Conservation (phyloP, 306 rosid genomes). For the Senna siamea region DNA sequence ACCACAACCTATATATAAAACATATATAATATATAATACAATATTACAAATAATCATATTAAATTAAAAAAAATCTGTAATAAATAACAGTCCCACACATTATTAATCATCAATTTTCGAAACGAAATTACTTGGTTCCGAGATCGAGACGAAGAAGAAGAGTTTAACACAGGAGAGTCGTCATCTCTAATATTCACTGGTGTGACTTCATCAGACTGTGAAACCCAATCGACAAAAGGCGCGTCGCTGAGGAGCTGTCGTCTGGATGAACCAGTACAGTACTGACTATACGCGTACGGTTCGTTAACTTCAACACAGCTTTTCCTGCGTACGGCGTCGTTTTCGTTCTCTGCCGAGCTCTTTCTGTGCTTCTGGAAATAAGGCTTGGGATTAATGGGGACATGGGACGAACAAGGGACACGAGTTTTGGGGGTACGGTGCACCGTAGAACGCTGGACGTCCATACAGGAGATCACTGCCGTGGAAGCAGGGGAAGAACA, state of each 20-base stretch:
- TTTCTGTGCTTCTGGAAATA: constrained; percentile 42
- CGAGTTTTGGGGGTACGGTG: constrained; percentile 40
- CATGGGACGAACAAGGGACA: constrained; percentile 60
- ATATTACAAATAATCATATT: too few relatives aligned
- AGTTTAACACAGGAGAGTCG: constrained; percentile 20
- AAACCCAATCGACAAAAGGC: constrained; percentile 50
- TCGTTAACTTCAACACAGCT: constrained; percentile 45
- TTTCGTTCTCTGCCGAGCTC: constrained; percentile 39
- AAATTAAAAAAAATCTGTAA: too few relatives aligned
- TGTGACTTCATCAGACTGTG: constrained; percentile 37
- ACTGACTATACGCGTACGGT: background rate
- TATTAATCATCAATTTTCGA: too few relatives aligned
- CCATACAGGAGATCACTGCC: constrained; percentile 53
- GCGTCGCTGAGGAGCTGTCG: constrained; percentile 48
- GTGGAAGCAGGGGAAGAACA: constrained; percentile 71
- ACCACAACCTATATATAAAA: constrained; percentile 57
- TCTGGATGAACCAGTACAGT: constrained; percentile 37
- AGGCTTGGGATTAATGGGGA: constrained; percentile 59
- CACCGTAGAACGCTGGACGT: constrained; percentile 41
- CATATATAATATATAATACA: background rate
- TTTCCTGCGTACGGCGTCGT: constrained; percentile 36
- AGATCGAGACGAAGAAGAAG: constrained; percentile 49
- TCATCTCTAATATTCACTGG: constrained; percentile 1
- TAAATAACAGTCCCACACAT: too few relatives aligned
- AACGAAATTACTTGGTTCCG: constrained; percentile 68